Conservation (phyloP, 257 asterid genomes). For the Lavandula angustifolia region DNA sequence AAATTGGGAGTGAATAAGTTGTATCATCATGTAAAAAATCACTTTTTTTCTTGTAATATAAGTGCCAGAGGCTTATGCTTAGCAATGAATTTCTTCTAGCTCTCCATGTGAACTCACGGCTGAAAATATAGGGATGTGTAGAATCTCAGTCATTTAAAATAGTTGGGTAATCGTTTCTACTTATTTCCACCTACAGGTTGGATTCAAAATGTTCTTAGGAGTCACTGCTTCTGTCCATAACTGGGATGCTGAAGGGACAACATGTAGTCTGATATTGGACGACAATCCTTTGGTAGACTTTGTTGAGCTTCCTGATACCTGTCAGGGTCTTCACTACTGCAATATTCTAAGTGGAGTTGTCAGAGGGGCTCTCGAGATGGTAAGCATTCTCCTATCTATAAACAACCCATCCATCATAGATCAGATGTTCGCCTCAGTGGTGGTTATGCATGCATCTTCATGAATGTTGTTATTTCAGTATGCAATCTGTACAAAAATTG, state of each 20-base stretch:
- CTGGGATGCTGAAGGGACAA: conserved; percentile 92
- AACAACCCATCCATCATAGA: background rate
- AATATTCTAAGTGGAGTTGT: conserved; percentile 91
- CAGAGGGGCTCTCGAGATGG: conserved; percentile 98
- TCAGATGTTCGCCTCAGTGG: background rate
- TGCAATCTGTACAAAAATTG: too few species aligned
- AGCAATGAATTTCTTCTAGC: background rate
- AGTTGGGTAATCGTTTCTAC: background rate
- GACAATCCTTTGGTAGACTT: conserved; percentile 96
- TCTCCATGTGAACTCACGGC: background rate
- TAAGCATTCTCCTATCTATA: conserved; percentile 40
- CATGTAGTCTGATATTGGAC: conserved; percentile 89
- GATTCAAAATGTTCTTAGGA: conserved; percentile 90
- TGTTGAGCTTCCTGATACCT: conserved; percentile 96
- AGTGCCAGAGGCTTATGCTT: background rate
- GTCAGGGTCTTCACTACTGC: conserved; percentile 95
- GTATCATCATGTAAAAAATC: background rate
- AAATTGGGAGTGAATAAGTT: background rate
- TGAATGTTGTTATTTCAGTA: background rate
- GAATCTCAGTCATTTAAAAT: background rate
- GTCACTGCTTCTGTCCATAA: conserved; percentile 78
- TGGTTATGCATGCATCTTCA: background rate
- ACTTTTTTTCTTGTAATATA: background rate
- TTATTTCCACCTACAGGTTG: conserved; percentile 57
- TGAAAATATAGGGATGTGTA: conserved; percentile 3